phyloP scores from a whole-genome alignment of 2,329 filamentous ascomycete species.

The Hymenoscyphus fructigenus region DNA sequence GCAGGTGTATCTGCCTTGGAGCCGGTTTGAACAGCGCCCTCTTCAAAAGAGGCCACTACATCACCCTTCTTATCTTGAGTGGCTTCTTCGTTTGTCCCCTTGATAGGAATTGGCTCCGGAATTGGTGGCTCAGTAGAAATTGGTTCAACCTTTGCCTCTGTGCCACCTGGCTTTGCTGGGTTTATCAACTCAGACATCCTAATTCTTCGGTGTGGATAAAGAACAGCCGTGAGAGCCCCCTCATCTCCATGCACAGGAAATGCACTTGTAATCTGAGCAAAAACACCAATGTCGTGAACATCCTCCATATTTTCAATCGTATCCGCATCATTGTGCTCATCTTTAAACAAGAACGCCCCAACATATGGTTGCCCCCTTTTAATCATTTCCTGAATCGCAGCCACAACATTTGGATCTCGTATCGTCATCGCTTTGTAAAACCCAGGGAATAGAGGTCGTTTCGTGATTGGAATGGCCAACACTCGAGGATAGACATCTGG shows the following conservation, averaged over 20 bases:
- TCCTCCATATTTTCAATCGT: conserved; percentile 87
- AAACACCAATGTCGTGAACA: conserved; percentile 93
- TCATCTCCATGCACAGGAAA: conserved; percentile 89
- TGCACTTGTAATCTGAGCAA: conserved; percentile 95
- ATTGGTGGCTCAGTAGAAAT: conserved; percentile 45
- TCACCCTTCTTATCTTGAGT: conserved; percentile 77
- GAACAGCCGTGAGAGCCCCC: conserved; percentile 81
- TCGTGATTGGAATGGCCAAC: conserved; percentile 93
- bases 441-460: conserved; percentile 89
- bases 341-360: conserved; percentile 94
- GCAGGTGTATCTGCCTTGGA: conserved; percentile 49
- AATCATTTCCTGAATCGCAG: conserved; percentile 93
- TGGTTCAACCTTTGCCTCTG: conserved; percentile 46
- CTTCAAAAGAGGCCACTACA: conserved; percentile 95
- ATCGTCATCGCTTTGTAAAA: conserved; percentile 99
- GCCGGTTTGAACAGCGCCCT: conserved; percentile 62
- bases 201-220: conserved; percentile 95
- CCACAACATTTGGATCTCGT: conserved; percentile 84
- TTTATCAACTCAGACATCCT: conserved; percentile 82
- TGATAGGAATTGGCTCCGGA: conserved; percentile 58
- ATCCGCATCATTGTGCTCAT: conserved; percentile 91
- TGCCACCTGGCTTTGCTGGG: conserved; percentile 43
- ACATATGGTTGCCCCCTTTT: conserved; percentile 97
- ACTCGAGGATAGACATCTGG: conserved; percentile 97
- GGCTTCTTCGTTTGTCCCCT: conserved; percentile 52